Conservation (phyloP, 176 grass and related monocot genomes). For the Zoysia japonica region DNA sequence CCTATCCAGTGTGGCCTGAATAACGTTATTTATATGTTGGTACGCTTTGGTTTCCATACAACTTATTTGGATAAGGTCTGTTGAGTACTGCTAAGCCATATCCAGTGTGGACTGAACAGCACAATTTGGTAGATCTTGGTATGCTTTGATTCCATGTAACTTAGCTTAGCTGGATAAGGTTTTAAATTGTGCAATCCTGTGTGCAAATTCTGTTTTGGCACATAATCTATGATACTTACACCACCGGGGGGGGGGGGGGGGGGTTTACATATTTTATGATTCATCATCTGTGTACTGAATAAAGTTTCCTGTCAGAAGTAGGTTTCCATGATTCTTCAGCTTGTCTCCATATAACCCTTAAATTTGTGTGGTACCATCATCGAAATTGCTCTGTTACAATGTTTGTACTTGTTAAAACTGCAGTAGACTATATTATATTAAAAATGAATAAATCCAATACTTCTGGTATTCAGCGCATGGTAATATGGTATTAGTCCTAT, state of each 20-base stretch:
- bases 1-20: not conserved
- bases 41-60: too few relatives aligned
- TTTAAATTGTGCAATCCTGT: not conserved
- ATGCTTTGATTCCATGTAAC: not conserved
- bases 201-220: not conserved
- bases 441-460: too few relatives aligned
- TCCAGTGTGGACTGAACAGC: too few relatives aligned
- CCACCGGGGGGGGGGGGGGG: not conserved
- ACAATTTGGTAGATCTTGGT: not conserved
- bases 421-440: too few relatives aligned
- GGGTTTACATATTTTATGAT: not conserved
- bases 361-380: not conserved
- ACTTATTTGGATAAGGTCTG: too few relatives aligned
- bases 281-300: not conserved
- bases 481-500: too few relatives aligned
- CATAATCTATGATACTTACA: too few relatives aligned
- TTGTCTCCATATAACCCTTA: not conserved
- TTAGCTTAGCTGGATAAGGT: not conserved
- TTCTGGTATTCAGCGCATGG: too few relatives aligned
- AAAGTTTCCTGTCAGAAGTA: not conserved
- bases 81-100: too few relatives aligned
- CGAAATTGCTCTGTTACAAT: not conserved
- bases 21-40: not conserved
- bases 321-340: not conserved
- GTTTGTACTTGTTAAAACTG: not conserved